phyloP scores from a whole-genome alignment of 1,284 basidiomycete species.

The Marasmius tenuissimus region DNA sequence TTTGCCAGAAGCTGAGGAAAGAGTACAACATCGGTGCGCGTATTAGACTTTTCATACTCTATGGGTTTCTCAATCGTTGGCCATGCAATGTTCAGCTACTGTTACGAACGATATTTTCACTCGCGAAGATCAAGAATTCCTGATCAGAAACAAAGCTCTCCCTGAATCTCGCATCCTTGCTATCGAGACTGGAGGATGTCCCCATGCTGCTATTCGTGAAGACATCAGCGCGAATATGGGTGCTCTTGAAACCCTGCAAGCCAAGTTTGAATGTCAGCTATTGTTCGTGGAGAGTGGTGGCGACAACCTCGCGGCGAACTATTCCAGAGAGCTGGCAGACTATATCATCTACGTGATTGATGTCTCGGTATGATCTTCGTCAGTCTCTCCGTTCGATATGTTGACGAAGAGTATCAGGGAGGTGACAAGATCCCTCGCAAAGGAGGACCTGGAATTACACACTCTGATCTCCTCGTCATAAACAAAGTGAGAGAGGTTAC shows the following conservation, averaged over 20 bases:
- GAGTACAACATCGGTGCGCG: slow-evolving; percentile 84
- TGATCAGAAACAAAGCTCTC: slow-evolving; percentile 90
- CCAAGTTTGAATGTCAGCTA: slow-evolving; percentile 81
- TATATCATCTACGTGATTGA: slow-evolving; percentile 96
- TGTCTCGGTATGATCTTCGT: slow-evolving; percentile 56
- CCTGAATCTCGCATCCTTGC: slow-evolving; percentile 87
- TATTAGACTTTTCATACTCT: slow-evolving; percentile 19
- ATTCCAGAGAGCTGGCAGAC: slow-evolving; percentile 94
- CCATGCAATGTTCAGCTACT: slow-evolving; percentile 57
- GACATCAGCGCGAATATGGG: slow-evolving; percentile 98
- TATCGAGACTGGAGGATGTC: slow-evolving; percentile 96
- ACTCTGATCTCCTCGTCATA: slow-evolving; percentile 92
- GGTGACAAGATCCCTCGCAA: slow-evolving; percentile 99
- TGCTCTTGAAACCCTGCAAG: slow-evolving; percentile 93
- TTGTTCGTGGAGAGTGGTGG: slow-evolving; percentile 95
- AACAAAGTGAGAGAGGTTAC: slow-evolving; percentile 80
- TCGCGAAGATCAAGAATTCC: slow-evolving; percentile 95
- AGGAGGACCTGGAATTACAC: slow-evolving; percentile 95
- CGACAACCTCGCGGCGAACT: slow-evolving; percentile 95
- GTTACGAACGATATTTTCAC: slow-evolving; percentile 99
- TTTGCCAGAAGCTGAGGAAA: slow-evolving; percentile 84
- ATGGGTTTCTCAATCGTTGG: slow-evolving; percentile 4
- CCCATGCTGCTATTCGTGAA: slow-evolving; percentile 94
- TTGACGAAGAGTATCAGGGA: slow-evolving; percentile 47
- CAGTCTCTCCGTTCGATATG: slow-evolving; percentile 3